Evolutionary conservation across 257 asterid species (phyloP), one percentile per base, ranked within the genome.

Genomic region (Nicotiana paniculata): DNA sequence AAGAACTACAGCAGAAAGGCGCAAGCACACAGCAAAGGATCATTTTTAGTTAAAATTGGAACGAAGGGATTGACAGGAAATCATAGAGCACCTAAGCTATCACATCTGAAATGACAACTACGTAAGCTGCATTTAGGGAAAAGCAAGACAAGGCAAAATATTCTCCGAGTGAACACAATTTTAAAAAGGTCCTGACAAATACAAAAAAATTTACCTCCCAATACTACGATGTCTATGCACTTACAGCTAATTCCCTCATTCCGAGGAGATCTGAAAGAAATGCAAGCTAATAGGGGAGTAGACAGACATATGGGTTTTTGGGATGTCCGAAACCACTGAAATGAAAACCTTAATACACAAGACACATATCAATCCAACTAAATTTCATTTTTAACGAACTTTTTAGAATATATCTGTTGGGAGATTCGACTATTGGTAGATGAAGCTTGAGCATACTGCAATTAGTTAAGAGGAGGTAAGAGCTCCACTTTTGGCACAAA

Each of bases 391-490:
- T 46, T 2, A 2, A 21, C 6, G 59, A 70, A 72, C 3, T 72
- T 72, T 72, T 6, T 54, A n/a, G 59, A 46, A 46, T 72, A 43
- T 13, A 70, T 72, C 59, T 46, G n/a, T 46, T 74, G 61, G 51
- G 79, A 74, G 79, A 74, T 74, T 74, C 51, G 61, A 46, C 4
- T 48, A 74, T 24, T 24, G 79, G 24, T 26, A 48, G 4, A 74
- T 48, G 43, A 48, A 74, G 51, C 39, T 74, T 48, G 79, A 24
- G 62, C 39, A 24, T 7, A 74, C 59, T 72, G 78, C 63, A 77
- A 68, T 53, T 77, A 87, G 91, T 91, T 9, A 46, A 21, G 37
- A 46, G 59, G 79, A 58, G 79, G 24, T 12, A 72, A 72, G 3
- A 39, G 59, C 21, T 72, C 78, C 79, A 24, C 79, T 21, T 43